Conservation (phyloP, 305 asterid species). For the Rubia balearica region DNA sequence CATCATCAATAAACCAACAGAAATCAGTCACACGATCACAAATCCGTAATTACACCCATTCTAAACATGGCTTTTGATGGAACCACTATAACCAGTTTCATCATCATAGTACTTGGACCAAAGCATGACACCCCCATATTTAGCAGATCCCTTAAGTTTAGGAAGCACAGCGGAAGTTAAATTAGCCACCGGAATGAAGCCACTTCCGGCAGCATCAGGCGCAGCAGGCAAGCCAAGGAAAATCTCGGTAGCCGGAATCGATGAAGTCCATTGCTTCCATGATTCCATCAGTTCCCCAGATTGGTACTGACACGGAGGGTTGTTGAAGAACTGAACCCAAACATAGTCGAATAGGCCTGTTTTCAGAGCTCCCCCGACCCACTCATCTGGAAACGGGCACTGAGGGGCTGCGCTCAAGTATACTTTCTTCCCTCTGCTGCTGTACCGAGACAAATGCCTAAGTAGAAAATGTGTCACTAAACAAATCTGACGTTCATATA, state of each 20-base stretch:
- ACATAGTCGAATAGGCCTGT: slow-evolving; percentile 25
- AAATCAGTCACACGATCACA: too few species aligned
- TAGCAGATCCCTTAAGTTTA: slow-evolving; percentile 6
- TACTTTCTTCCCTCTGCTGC: slow-evolving; percentile 20
- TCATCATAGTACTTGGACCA: slow-evolving; percentile 22
- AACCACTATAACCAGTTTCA: slow-evolving; percentile 15
- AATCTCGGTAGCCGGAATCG: slow-evolving; percentile 13
- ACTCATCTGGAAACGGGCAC: slow-evolving; percentile 23
- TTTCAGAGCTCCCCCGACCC: slow-evolving; percentile 18
- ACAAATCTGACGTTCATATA: too few species aligned
- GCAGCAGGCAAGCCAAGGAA: too few species aligned
- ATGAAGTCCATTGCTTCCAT: slow-evolving; percentile 25
- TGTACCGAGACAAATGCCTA: not conserved
- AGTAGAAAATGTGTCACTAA: not conserved
- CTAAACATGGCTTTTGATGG: too few species aligned
- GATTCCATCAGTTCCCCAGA: slow-evolving; percentile 11
- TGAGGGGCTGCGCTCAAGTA: slow-evolving; percentile 24
- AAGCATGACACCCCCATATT: slow-evolving; percentile 17
- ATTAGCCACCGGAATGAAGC: slow-evolving; percentile 12
- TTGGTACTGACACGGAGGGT: slow-evolving; percentile 19
- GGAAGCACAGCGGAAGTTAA: slow-evolving; percentile 17
- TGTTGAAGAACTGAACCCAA: slow-evolving; percentile 26
- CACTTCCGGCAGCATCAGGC: too few species aligned
- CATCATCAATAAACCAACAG: too few species aligned
- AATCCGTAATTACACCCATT: too few species aligned